Conservation (phyloP, 352 stramenopile species). For the Phytopythium chamaehyphon region DNA sequence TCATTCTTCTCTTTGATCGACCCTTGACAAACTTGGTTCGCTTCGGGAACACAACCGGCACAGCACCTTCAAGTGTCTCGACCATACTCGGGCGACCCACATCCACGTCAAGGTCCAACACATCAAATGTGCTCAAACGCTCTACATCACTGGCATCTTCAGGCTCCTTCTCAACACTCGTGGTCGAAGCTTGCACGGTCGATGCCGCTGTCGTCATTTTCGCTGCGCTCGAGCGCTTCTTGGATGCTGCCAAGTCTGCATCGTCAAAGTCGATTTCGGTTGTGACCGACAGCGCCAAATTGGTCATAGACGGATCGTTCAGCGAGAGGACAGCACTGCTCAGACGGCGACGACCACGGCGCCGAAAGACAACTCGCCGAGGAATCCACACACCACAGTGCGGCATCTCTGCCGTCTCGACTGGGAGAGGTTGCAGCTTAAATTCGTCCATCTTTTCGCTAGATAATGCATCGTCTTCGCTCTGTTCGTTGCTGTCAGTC, state of each 20-base stretch:
- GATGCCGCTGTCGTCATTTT: conserved; percentile 5
- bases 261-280: conserved; percentile 8
- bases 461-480: not conserved
- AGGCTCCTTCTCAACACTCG: conserved; percentile 1
- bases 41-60: conserved; percentile 22
- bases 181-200: not conserved
- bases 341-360: conserved; percentile 18
- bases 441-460: not conserved
- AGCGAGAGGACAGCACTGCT: conserved; percentile 20
- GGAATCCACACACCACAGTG: conserved; percentile 27
- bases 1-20: conserved; percentile 5
- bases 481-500: too few species aligned
- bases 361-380: conserved; percentile 28
- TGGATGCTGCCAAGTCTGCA: not conserved
- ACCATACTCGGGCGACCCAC: not conserved
- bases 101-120: not conserved
- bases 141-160: not conserved
- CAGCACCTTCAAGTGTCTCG: conserved; percentile 13
- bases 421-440: not conserved
- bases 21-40: conserved; percentile 28
- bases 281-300: conserved; percentile 7
- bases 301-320: conserved; percentile 16
- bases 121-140: not conserved
- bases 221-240: not conserved
- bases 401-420: conserved; percentile 6